Evolutionary conservation across 78 protist genomes (phyloP), one percentile per base, ranked within the genome.

Genomic region (Bigelowiella natans): DNA sequence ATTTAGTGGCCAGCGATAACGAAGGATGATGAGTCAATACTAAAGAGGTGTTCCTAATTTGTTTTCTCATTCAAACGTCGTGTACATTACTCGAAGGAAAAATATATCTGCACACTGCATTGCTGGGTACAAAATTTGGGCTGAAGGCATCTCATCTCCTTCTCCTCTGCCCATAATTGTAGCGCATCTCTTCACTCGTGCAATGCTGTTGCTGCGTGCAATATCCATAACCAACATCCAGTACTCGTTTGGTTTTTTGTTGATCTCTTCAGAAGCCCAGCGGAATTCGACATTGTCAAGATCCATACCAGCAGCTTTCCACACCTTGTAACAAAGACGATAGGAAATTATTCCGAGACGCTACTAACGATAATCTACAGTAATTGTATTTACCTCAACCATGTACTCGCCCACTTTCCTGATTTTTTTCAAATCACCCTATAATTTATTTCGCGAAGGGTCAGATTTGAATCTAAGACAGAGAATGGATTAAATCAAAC

Each of bases 261-360:
- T 85, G 87, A 85, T 85, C 38, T 93, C 97, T n/a, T 98, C 99
- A 1, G 97, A 91, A 88, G 97, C 64, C 98, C 98, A 97, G 30
- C 91, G 36, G 94, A 97, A 97, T 89, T 93, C 39, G 18, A 97
- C 98, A 51, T 94, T 92, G 34, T 82, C 88, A 95, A 97, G 86
- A 88, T 96, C 95, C 98, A 98, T 96, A n/a, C 99, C 99, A 2
- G 95, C 92, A 1, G 98, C 98, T 92, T 94, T 98, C 99, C 99
- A 98, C 39, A 98, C 98, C 38, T 7, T 1, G 31, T 36, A 36
- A n/a, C n/a, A n/a, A n/a, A n/a, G n/a, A n/a, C n/a, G n/a, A n/a
- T n/a, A n/a, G n/a, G n/a, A n/a, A n/a, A n/a, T n/a, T n/a, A n/a
- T n/a, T n/a, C n/a, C n/a, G n/a, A n/a, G n/a, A n/a, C n/a, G n/a